Conservation (phyloP, 805 yeast species). For the Diddensiella transvaalensis region DNA sequence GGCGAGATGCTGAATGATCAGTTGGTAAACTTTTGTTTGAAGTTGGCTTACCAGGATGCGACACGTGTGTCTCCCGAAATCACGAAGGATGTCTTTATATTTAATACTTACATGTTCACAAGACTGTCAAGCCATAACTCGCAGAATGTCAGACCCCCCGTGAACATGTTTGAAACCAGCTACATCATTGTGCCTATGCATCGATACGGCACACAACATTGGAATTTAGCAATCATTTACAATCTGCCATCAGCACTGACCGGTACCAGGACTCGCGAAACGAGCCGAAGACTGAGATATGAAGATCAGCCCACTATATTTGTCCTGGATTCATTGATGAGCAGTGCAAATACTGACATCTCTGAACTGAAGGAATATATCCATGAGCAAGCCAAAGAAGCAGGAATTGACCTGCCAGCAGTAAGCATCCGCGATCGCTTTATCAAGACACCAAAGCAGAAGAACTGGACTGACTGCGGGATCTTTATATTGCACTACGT, state of each 20-base stretch:
- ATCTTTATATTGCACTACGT: slow-evolving; percentile 69
- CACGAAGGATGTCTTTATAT: slow-evolving; percentile 47
- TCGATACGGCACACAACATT: slow-evolving; percentile 58
- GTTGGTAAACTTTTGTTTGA: slow-evolving; percentile 77
- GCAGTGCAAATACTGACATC: slow-evolving; percentile 12
- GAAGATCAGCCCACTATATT: slow-evolving; percentile 38
- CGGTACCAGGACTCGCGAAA: not conserved
- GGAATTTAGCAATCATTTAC: slow-evolving; percentile 79
- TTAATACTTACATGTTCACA: slow-evolving; percentile 82
- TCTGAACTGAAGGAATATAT: slow-evolving; percentile 51
- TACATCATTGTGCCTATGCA: slow-evolving; percentile 77
- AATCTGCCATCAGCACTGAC: slow-evolving; percentile 37
- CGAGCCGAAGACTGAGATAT: not conserved
- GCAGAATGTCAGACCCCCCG: slow-evolving; percentile 54
- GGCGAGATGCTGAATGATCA: slow-evolving; percentile 89
- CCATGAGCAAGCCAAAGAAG: slow-evolving; percentile 64
- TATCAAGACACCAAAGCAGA: slow-evolving; percentile 74
- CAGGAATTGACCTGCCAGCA: slow-evolving; percentile 44
- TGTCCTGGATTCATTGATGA: slow-evolving; percentile 73
- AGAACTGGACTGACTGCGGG: slow-evolving; percentile 92
- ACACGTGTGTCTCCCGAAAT: slow-evolving; percentile 30
- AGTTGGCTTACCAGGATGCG: slow-evolving; percentile 30
- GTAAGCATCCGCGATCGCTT: slow-evolving; percentile 45
- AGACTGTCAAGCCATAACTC: slow-evolving; percentile 39
- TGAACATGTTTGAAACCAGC: slow-evolving; percentile 56